Evolutionary conservation across 176 grass and related monocot genomes (phyloP), one percentile per base, ranked within the genome.

Genomic region (Juncus effusus): DNA sequence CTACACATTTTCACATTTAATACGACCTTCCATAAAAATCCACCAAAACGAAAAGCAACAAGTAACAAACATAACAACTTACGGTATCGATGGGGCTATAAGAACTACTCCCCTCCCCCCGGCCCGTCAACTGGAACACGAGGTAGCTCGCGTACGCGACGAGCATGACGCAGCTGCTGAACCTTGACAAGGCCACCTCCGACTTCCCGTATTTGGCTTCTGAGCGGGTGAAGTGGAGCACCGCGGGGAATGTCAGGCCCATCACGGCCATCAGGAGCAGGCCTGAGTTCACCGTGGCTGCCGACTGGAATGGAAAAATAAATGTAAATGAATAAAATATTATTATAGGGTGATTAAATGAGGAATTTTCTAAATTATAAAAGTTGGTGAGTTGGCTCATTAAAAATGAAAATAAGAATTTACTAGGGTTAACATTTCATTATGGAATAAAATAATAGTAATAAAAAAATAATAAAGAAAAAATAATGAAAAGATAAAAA

Each of bases 91-190:
- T 74, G 63, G 19, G 87, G 73, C 67, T 86, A 51, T 90, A 90
- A 42, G 8, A 8, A 16, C 6, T 90, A 51, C 63, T 83, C 63
- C 62, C 37, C 13, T 76, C 63, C 82, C 62, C 62, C 37, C 12
- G 79, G 79, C 14, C 76, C 83, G 65, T 90, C 38, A 95, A 67
- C 60, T 87, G 86, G 47, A 95, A 90, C 66, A 90, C 73, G 53
- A 95, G 79, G 76, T 82, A 95, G 59, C 83, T 88, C 28, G 59
- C 75, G 51, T 95, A 95, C 9, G 90, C 90, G 51, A 90, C 52
- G 5, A 95, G 90, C 90, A 95, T 95, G 60, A 87, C 60, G 73
- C 85, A 76, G 53, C 86, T 90, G 50, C 90, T 89, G 72, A 85
- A 79, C 67, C 90, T 95, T 60, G 90, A 95, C 42, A 95, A 77